Percentiles rank a stretch among this genome's conserved stretches.
phyloP scores from a whole-genome alignment of 169 alveolate genomes.

The Toxoplasma gondii region DNA sequence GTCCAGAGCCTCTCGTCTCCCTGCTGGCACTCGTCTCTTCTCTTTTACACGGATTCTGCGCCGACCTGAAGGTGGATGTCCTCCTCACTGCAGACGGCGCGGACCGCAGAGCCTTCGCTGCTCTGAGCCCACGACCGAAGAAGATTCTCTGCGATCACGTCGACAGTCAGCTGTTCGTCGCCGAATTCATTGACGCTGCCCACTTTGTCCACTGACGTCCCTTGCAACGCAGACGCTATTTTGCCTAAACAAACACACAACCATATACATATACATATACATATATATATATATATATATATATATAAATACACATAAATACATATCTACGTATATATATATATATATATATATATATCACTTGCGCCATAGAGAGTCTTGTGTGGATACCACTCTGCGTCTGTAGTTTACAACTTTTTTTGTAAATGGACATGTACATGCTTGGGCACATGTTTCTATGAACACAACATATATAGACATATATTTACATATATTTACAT shows the following conservation, averaged over 20 bases:
- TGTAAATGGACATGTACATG: too few species aligned
- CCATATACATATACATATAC: too few species aligned
- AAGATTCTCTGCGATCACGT: slow-evolving; percentile 64
- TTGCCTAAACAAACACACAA: slow-evolving; percentile 19
- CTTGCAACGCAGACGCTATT: slow-evolving; percentile 53
- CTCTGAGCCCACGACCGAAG: slow-evolving; percentile 43
- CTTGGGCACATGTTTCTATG: too few species aligned
- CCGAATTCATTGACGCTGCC: slow-evolving; percentile 66
- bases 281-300: not conserved
- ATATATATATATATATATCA: too few species aligned
- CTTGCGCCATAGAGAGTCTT: not conserved
- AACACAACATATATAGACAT: too few species aligned
- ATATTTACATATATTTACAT: too few species aligned
- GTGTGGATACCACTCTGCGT: too few species aligned
- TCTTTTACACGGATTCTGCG: not conserved
- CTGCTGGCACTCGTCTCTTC: not conserved
- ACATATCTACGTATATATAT: not conserved
- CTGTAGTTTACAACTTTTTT: too few species aligned
- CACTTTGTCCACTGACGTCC: slow-evolving; percentile 54
- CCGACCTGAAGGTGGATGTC: slow-evolving; percentile 58
- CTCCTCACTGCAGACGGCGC: slow-evolving; percentile 68
- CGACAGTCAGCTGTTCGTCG: slow-evolving; percentile 72
- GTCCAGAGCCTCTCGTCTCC: not conserved
- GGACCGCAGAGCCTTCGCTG: slow-evolving; percentile 15
- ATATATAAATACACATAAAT: too few species aligned